Evolutionary conservation across 1,284 basidiomycete genomes (phyloP), one percentile per base, ranked within the genome.

Genomic region (Melanopsichium pennsylvanicum): DNA sequence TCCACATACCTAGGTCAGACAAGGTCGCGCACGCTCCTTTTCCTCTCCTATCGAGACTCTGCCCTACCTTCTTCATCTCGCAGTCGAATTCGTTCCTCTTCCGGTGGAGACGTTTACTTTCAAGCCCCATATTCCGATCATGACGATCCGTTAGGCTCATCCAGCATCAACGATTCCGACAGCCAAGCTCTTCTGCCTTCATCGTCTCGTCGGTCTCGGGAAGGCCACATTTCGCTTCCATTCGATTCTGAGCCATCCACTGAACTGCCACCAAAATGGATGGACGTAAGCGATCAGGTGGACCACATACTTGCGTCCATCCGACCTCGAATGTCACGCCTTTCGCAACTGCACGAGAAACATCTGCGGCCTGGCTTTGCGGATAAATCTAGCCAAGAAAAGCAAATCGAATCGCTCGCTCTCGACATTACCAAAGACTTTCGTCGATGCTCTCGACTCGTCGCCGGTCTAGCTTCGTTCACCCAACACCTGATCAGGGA

Each of bases 321-420:
- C 11, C 44, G 50, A 25, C 75, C 77, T 2, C 70, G 73, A n/a
- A 74, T 79, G 36, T 50, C 63, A 4, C 74, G 94, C 90, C 96
- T 80, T 78, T 94, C 97, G 81, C 93, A 90, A 80, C 87, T 99
- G 9, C 94, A 98, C 75, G 90, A 93, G 61, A 96, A 93, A 81
- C 94, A 97, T 81, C 89, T 91, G 48, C 86, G 98, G 3, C 96
- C 96, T 59, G 93, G 93, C 2, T 99, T 99, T 81, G 87, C 91
- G 77, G 96, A 99, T 85, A 90, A 95, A 52, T 86, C 90, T 2
- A 87, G 87, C 13, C 94, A 98, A 83, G 95, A 98, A 83, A 86
- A 88, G 68, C 93, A 97, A 81, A 99, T 99, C 67, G 92, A 97
- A 79, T 81, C 85, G 16, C 85, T 91, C 35, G 94, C 94, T 1